Base-by-base conservation (phyloP, 345 rosid genomes). In the Odontarrhena argentea region DNA sequence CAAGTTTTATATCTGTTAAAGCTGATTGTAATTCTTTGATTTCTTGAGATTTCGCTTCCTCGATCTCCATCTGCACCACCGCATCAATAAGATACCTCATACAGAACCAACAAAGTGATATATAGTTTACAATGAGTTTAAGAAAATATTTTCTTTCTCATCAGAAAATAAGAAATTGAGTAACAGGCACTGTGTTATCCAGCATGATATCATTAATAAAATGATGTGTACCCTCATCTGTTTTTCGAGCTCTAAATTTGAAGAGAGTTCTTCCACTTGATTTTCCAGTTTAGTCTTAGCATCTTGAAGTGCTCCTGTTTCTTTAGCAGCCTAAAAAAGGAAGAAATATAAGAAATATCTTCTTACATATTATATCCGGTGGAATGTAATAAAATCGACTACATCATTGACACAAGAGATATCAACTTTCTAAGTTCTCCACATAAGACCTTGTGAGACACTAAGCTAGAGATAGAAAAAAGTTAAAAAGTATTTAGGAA, bases 1-100 rank as follows among this genome's bases (percentile, higher is more conserved):
- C 80, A 68, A 81, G 77, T 74, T 77, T 70, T 38, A 68, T 54
- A 49, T 74, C 78, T 7, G 64, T 44, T 56, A 77, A 67, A 30
- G 47, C 65, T 56, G 83, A 76, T 60, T 80, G 74, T 56, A 80
- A 64, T 70, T 40, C 77, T 68, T 60, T 44, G 63, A 55, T 74
- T 71, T 80, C 81, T 71, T 74, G 84, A 56, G 76, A 67, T 64
- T 68, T 74, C 18, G 77, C 65, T 80, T 71, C 79, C 67, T 94
- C 97, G 38, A 82, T 45, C 63, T 91, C 93, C 76, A 82, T 76
- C 97, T 94, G 83, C 68, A 78, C 64, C 22, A 65, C 50, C 15
- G 24, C 26, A 60, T 28, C 44, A 60, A 77, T 73, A 75, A 66
- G 61, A 54, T 38, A 53, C 44, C 68, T 67, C 54, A 67, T 65